Evolutionary conservation across 768 basidiomycete genomes (phyloP).

Genomic region (Pulveroboletus frians): DNA sequence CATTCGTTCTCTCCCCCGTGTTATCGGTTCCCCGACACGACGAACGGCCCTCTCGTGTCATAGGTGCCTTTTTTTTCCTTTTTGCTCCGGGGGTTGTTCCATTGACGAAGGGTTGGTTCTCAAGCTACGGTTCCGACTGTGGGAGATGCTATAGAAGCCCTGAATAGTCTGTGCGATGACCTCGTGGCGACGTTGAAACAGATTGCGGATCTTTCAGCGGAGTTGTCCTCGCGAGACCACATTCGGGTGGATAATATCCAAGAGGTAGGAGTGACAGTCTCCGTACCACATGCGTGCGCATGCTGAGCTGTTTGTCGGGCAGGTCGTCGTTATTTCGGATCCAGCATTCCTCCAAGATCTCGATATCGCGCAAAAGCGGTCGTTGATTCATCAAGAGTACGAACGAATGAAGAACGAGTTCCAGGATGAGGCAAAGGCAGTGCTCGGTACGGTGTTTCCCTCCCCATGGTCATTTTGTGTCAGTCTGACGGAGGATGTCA

Average conservation of each 20-base stretch:
- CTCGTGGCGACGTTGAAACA: constrained; percentile 59
- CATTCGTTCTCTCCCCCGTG: constrained; percentile 64
- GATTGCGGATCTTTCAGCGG: constrained; percentile 61
- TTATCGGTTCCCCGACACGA: constrained; percentile 52
- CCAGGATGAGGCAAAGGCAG: constrained; percentile 44
- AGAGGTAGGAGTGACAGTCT: constrained; percentile 43
- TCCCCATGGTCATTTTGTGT: background rate
- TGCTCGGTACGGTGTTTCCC: constrained; percentile 41
- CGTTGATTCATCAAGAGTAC: constrained; percentile 60
- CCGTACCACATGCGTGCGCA: background rate
- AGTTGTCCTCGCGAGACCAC: constrained; percentile 67
- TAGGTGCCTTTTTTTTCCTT: constrained; percentile 34
- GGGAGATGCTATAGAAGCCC: constrained; percentile 64
- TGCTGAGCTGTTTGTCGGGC: background rate
- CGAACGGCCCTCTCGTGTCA: constrained; percentile 52
- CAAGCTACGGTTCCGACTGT: constrained; percentile 72
- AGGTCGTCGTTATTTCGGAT: constrained; percentile 52
- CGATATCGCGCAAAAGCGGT: constrained; percentile 63
- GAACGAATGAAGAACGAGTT: constrained; percentile 38
- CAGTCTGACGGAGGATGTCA: constrained; percentile 19
- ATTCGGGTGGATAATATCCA: constrained; percentile 66
- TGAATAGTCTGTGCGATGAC: constrained; percentile 57
- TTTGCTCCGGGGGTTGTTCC: background rate
- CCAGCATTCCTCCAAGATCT: constrained; percentile 57
- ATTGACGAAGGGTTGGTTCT: background rate